Evolutionary conservation across 345 rosid species (phyloP).

Genomic region (Linum tenue): DNA sequence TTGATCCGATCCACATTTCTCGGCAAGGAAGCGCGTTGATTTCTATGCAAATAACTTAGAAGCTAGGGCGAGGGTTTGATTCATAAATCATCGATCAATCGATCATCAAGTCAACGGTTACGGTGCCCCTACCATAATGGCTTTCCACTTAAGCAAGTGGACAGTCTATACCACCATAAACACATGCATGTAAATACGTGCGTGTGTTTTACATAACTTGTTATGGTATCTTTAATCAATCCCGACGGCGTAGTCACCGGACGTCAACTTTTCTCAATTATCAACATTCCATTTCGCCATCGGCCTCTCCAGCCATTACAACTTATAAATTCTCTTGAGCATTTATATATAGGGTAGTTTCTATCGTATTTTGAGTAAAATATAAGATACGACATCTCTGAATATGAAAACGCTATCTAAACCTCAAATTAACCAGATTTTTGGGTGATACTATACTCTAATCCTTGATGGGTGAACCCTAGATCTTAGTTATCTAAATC

Average conservation of each 20-base stretch:
- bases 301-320: slow-evolving; percentile 20
- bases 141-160: background rate
- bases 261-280: slow-evolving; percentile 45
- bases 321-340: too few relatives aligned
- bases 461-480: too few relatives aligned
- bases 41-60: background rate
- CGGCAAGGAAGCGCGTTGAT: background rate
- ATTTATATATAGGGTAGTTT: too few relatives aligned
- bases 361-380: too few relatives aligned
- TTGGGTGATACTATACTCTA: too few relatives aligned
- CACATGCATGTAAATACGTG: background rate
- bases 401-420: too few relatives aligned
- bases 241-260: slow-evolving; percentile 93
- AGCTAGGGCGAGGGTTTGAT: background rate
- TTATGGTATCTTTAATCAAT: slow-evolving; percentile 65
- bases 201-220: slow-evolving; percentile 25
- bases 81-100: background rate
- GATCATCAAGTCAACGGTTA: background rate
- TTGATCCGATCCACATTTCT: too few relatives aligned
- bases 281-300: background rate
- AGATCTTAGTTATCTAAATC: too few relatives aligned
- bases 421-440: too few relatives aligned
- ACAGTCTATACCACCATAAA: background rate
- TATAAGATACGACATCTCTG: too few relatives aligned
- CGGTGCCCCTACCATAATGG: background rate